These are phyloP conservation scores for Elsinoe fawcettii DNA, from an alignment of 2,329 filamentous ascomycete genomes.

Conservation along the genomic window DNA sequence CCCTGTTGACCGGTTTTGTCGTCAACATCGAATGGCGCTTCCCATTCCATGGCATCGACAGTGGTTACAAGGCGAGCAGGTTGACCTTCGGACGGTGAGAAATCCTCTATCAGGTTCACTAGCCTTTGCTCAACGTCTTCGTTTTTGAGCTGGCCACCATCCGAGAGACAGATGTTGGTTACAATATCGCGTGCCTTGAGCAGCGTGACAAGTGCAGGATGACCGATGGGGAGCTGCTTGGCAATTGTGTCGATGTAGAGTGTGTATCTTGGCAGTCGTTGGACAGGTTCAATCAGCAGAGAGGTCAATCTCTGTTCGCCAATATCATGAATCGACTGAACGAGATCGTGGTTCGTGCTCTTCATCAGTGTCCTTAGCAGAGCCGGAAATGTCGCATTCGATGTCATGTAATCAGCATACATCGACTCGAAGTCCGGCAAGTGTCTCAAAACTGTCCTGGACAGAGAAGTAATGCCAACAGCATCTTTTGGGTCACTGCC, in stretches of 20 bases:
- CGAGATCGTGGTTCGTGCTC: conserved; percentile 72
- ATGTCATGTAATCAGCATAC: conserved; percentile 87
- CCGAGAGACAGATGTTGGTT: conserved; percentile 91
- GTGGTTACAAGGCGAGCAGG: conserved; percentile 73
- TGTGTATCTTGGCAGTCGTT: conserved; percentile 87
- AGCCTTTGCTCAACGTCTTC: conserved; percentile 67
- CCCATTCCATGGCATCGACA: conserved; percentile 69
- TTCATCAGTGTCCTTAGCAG: conserved; percentile 70
- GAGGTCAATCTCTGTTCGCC: conserved; percentile 89
- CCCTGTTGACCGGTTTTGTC: conserved; percentile 46
- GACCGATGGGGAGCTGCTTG: conserved; percentile 72
- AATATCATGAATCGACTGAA: conserved; percentile 67
- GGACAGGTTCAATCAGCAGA: conserved; percentile 89
- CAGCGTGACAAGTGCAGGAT: conserved; percentile 74
- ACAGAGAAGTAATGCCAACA: conserved; percentile 64
- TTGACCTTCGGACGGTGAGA: conserved; percentile 36
- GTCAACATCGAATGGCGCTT: conserved; percentile 56
- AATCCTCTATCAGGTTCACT: conserved; percentile 50
- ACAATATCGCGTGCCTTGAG: conserved; percentile 88
- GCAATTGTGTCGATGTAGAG: conserved; percentile 94
- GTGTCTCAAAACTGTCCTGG: conserved; percentile 78
- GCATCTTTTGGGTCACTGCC: conserved; percentile 43
- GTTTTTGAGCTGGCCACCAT: conserved; percentile 63
- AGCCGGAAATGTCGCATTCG: conserved; percentile 78
- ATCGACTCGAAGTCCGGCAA: conserved; percentile 86